Conservation (phyloP, 768 basidiomycete genomes). For the Neoboletus brunneissimus region DNA sequence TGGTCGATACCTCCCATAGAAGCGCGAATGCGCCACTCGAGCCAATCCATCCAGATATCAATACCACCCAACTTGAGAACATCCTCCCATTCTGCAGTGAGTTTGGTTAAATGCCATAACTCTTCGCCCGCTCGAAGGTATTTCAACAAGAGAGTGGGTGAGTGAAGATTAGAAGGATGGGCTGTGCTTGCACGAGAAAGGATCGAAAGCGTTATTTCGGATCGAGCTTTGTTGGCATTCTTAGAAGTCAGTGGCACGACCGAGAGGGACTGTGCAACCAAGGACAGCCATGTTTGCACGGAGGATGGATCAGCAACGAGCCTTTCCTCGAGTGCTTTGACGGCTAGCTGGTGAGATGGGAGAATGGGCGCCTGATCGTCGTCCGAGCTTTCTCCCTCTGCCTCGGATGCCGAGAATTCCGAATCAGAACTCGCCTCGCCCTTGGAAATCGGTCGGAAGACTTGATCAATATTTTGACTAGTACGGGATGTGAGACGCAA, state of each 20-base stretch:
- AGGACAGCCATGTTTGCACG: conserved; percentile 56
- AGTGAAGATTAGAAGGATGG: conserved; percentile 49
- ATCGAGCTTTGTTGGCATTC: conserved; percentile 63
- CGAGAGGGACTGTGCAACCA: conserved; percentile 62
- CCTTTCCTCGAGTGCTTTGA: conserved; percentile 56
- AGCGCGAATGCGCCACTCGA: conserved; percentile 67
- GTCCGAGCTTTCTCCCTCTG: conserved; percentile 35
- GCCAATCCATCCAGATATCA: conserved; percentile 75
- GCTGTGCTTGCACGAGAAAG: conserved; percentile 61
- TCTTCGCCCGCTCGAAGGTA: conserved; percentile 75
- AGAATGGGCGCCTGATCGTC: conserved; percentile 35
- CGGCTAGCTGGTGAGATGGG: conserved; percentile 55
- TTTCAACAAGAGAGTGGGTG: conserved; percentile 51
- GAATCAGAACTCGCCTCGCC: conserved; percentile 32
- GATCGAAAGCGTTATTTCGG: conserved; percentile 69
- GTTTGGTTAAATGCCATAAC: conserved; percentile 57
- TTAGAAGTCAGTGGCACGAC: conserved; percentile 62
- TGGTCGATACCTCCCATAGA: conserved; percentile 48
- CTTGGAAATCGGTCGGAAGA: conserved; percentile 51
- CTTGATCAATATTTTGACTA: conserved; percentile 33
- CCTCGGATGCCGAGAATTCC: conserved; percentile 33
- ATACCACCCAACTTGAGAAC: conserved; percentile 51
- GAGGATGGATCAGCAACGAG: conserved; percentile 52
- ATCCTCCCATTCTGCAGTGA: conserved; percentile 66
- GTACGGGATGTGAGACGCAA: conserved; percentile 51